Base-by-base conservation (phyloP, 352 stramenopile genomes). In the Phytophthora litchii region DNA sequence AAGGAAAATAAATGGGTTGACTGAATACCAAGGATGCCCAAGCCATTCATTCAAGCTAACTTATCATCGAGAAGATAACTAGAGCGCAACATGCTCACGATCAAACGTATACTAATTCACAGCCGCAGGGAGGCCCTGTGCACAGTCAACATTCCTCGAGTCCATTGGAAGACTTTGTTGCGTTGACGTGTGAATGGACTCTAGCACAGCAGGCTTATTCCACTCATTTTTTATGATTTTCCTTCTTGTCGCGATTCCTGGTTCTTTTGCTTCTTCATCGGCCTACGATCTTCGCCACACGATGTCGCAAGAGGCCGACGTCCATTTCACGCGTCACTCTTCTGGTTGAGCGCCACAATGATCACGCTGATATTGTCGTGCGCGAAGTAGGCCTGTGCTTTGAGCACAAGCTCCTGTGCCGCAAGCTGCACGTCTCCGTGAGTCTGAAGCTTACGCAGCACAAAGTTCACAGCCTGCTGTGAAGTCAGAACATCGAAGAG, bases 331-430 rank as follows among this genome's bases (percentile, higher is more conserved):
- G 35, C 60, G 17, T 80, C 65, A 23, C 65, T 48, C 50, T 64
- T 78, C 55, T 95, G 86, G 58, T 95, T 93, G 20, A 95, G 70
- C 19, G 80, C 80, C 35, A 97, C 78, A 20, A 97, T 85, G 41
- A 97, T 78, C 38, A 94, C 88, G 44, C 80, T 95, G 37, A 96
- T 90, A 57, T 97, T 97, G 69, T 97, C 91, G 64, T 96, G 88
- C 5, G 87, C 89, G 41, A 91, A 92, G 58, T 97, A 93, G 36
- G 90, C 77, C 60, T 96, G 85, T 10, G 91, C 79, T 66, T 96
- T 95, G 48, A 92, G 72, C 37, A 96, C 70, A 36, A 96, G 76
- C 64, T 93, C 90, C 64, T 96, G 86, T 1, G 88, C 87, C 6
- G 89, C 89, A 17, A 92, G 61, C 66, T 97, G 88, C 23, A 97